Base-by-base conservation (phyloP, 139 green algal species). In the Pedinophyceae sp. region DNA sequence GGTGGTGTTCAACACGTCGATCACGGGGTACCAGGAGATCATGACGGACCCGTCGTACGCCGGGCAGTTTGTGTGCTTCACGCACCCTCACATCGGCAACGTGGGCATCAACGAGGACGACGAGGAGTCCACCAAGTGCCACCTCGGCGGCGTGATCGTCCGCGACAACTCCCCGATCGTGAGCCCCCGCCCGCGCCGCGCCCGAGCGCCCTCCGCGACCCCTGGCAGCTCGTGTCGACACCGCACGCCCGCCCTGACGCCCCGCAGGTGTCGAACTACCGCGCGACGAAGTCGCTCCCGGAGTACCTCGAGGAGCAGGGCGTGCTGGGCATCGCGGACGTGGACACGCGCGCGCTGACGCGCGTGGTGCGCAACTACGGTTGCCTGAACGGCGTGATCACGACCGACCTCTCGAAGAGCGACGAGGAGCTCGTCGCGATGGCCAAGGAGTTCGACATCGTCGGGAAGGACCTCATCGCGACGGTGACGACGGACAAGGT, bases 191-290 rank as follows among this genome's bases (percentile, higher is more conserved):
- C 38, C 38, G 38, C 38, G 13, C 38, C 38, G 38, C 38, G 16
- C 38, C 38, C 38, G 13, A 45, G 16, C 16, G 38, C 38, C 38
- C 13, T 16, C 13, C 38, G 38, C 38, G 13, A n/a, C 38, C 16
- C 16, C 16, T 45, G 38, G 38, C n/a, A n/a, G n/a, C n/a, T n/a
- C n/a, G n/a, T n/a, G n/a, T n/a, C n/a, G n/a, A n/a, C n/a, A 13
- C 13, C 23, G 48, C 48, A 13, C 48, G 48, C 48, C 16, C 16
- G 13, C 38, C 54, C 41, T 40, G 60, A 46, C 28, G n/a, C n/a
- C n/a, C n/a, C n/a, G n/a, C n/a, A n/a, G n/a, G 91, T 98, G 6
- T 94, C 81, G 41, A 99, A 99, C 80, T 98, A 97, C 73, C 82
- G 92, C 25, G 79, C 84, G 3, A 71, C 52, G n/a, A 73, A 80